Evolutionary conservation across 2,329 filamentous ascomycete species (phyloP), one percentile per base, ranked within the genome.

Genomic region (Mycosphaerelloides madeirae): DNA sequence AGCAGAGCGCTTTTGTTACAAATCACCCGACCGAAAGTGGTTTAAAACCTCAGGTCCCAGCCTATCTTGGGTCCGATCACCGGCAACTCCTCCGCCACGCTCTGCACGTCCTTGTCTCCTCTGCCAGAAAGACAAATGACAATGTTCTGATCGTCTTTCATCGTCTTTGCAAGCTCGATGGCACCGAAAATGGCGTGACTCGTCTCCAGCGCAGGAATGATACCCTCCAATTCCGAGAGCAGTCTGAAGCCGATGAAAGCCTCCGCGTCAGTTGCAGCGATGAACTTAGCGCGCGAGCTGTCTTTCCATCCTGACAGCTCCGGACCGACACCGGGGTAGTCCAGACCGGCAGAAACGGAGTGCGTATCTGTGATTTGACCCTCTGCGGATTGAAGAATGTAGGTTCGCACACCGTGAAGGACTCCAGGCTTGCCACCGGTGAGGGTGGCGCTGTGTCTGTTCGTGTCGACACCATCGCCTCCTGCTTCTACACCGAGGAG

Each of bases 21-120:
- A 25, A 9, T 25, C 22, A 6, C 22, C 5, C 22, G 22, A 9
- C 22, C 5, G 6, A 9, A 25, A 9, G 6, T 19, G 3, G 33
- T 6, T 44, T 59, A 63, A 46, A 63, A 81, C 52, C 79, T 72
- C 68, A 83, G 60, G 63, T 83, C 79, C 80, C 80, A 83, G 37
- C 76, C 88, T 68, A 98, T 97, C 74, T 85, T 76, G 6, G 93
- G 93, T 0, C 93, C 91, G 50, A 98, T 68, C 56, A 78, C 85
- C 14, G 91, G 91, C 63, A 98, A 71, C 70, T 95, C 88, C 63
- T 98, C 91, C 0, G 93, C 93, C 40, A 98, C 91, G 61, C 87
- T 95, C 79, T 98, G 90, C 47, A 98, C 93, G 64, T 98, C 93
- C 80, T 98, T 98, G 70, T 98, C 93, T 52, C 93, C 93, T 57